Evolutionary conservation across 345 rosid species (phyloP), one percentile per base, ranked within the genome.

Genomic region (Syzygium jambos): DNA sequence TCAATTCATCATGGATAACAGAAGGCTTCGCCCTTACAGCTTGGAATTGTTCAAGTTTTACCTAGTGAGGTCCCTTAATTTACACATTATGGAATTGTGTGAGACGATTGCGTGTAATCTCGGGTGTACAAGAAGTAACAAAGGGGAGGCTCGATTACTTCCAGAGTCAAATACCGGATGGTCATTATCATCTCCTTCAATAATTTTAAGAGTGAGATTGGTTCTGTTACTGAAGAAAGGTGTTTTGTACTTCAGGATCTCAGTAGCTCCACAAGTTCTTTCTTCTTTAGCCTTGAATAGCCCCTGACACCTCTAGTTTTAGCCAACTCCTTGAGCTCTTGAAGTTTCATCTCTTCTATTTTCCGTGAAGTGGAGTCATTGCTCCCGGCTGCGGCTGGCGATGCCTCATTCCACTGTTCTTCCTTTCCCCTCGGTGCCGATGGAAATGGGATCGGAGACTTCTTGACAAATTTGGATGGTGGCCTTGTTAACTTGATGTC

Each of bases 311-410:
- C 96, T 86, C 89, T 92, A 10, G 91, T 90, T 91, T 95, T 95
- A 3, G 97, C 99, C 59, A 93, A 86, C 86, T 93, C 93, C 91
- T 93, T 95, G 78, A 97, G 92, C 90, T 95, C 92, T 19, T 92
- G 80, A 86, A 94, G 95, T 88, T 93, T 95, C 97, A 97, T 89
- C 80, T 89, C 91, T 87, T 92, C 94, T 7, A 93, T 54, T 89
- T 89, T 57, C 83, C 87, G 90, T 56, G 65, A 63, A 57, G 85
- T 51, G 84, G 57, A 68, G 34, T 85, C 88, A 85, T 77, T 88
- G 25, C 53, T 78, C 27, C 68, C 3, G 12, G 85, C 85, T 3
- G 14, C 56, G 30, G 84, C 25, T 55, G 86, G 63, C 34, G 55
- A 16, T 65, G 85, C 92, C n/a, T 23, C 84, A 34, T 86, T 88